Evolutionary conservation across 805 yeast species (phyloP), one percentile per base, ranked within the genome.

Genomic region (Candida berthetii): DNA sequence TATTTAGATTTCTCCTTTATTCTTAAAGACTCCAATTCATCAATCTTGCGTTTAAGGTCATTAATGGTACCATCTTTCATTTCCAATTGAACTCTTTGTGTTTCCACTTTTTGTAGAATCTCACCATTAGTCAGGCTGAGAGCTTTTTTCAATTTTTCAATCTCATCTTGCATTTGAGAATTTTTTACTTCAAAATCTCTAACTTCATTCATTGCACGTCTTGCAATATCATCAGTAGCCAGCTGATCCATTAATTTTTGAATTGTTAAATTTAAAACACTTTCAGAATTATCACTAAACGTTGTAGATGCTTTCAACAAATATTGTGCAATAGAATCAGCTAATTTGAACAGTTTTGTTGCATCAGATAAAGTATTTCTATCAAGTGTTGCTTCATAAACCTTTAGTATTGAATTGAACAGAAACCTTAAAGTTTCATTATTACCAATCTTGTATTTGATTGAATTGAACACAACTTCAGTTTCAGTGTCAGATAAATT

Each of bases 141-240:
- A 3, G 49, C 42, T 3, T 37, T 35, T 37, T 48, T 50, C 27
- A 56, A 42, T 1, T 31, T 17, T 11, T 22, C 20, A 10, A 54
- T 44, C 28, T 55, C 52, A 2, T 29, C 22, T 19, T 48, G 58
- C 14, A 80, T 73, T 38, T 64, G 66, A 44, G 65, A 66, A 1
- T 72, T 70, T 18, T 59, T 58, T 36, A 53, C 53, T 31, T 65
- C 61, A 15, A 72, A 66, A 11, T 65, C 71, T 40, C 68, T 70
- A 8, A 73, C 71, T 37, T 80, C 84, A 40, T 49, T 58, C 44
- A 61, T 66, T 47, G 93, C 88, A 39, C 78, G 69, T 34, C 78
- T 64, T 13, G 90, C 90, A 61, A 81, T 77, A 38, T 83, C 90
- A 55, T 87, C 96, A 1, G 90, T 82, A 42, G 78, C 72, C 57